phyloP scores from a whole-genome alignment of 1,284 basidiomycete genomes.

The Ustilago tritici region DNA sequence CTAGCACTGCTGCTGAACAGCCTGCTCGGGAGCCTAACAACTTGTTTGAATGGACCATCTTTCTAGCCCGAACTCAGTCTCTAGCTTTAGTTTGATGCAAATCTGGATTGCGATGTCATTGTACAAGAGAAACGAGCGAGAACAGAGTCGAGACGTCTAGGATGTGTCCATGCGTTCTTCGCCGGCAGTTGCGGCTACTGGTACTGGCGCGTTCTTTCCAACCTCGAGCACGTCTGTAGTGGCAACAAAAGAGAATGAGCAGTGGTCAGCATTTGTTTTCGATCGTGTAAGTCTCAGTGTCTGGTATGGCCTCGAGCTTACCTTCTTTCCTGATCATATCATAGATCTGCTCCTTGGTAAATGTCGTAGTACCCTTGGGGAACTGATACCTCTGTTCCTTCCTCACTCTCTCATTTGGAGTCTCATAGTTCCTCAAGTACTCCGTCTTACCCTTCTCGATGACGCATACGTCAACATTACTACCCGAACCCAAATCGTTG shows the following conservation, averaged over 20 bases:
- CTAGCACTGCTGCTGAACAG: too few relatives aligned
- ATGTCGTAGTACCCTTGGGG: slow-evolving; percentile 81
- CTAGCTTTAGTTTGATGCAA: not conserved
- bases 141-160: slow-evolving; percentile 13
- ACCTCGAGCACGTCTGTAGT: slow-evolving; percentile 47
- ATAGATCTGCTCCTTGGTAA: slow-evolving; percentile 65
- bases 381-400: slow-evolving; percentile 71
- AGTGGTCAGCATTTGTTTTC: too few relatives aligned
- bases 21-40: too few relatives aligned
- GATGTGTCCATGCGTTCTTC: slow-evolving; percentile 56
- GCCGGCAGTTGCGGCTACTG: slow-evolving; percentile 21
- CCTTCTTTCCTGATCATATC: slow-evolving; percentile 75
- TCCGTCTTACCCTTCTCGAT: slow-evolving; percentile 73
- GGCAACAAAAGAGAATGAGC: too few relatives aligned
- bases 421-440: slow-evolving; percentile 65
- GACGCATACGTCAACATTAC: slow-evolving; percentile 95
- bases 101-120: not conserved
- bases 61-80: not conserved
- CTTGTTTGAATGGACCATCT: too few relatives aligned
- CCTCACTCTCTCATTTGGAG: slow-evolving; percentile 63
- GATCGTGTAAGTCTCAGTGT: not conserved
- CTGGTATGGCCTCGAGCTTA: slow-evolving; percentile 40
- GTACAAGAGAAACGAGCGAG: not conserved
- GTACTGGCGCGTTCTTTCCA: slow-evolving; percentile 31
- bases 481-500: slow-evolving; percentile 98